A percentile compares a stretch with the other conserved stretches of the same genome.
Conservation (phyloP, 2,329 filamentous ascomycete species). For the Conoideocrella luteorostrata region DNA sequence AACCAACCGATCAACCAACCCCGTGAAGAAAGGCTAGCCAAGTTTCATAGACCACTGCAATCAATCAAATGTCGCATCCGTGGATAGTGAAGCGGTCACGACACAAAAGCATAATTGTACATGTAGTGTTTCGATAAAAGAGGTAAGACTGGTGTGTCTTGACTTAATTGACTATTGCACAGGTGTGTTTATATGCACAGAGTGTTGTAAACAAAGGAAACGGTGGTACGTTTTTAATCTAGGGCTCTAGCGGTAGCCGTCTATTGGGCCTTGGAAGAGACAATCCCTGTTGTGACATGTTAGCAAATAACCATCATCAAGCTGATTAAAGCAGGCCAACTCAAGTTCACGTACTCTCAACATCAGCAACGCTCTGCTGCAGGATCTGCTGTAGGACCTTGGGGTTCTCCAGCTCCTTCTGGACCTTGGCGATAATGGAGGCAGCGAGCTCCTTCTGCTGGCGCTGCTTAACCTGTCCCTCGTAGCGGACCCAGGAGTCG, state of each 20-base stretch:
- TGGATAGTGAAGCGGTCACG: too few relatives aligned
- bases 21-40: too few relatives aligned
- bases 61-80: too few relatives aligned
- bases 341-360: slow-evolving; percentile 90
- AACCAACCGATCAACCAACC: too few relatives aligned
- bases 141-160: slow-evolving; percentile 6
- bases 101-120: too few relatives aligned
- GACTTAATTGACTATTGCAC: slow-evolving; percentile 50
- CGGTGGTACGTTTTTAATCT: slow-evolving; percentile 27
- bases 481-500: slow-evolving; percentile 98
- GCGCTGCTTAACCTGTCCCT: slow-evolving; percentile 96
- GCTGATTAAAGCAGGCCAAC: too few relatives aligned
- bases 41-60: too few relatives aligned
- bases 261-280: slow-evolving; percentile 59
- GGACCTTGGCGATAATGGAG: slow-evolving; percentile 90
- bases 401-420: slow-evolving; percentile 98
- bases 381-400: slow-evolving; percentile 96
- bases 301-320: too few relatives aligned
- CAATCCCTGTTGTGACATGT: slow-evolving; percentile 44
- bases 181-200: slow-evolving; percentile 53
- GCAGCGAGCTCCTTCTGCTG: slow-evolving; percentile 96
- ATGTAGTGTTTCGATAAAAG: too few relatives aligned
- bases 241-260: slow-evolving; percentile 30
- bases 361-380: slow-evolving; percentile 89
- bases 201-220: slow-evolving; percentile 47